Evolutionary conservation across 257 asterid genomes (phyloP).

Genomic region (Nicotiana tomentosiformis): DNA sequence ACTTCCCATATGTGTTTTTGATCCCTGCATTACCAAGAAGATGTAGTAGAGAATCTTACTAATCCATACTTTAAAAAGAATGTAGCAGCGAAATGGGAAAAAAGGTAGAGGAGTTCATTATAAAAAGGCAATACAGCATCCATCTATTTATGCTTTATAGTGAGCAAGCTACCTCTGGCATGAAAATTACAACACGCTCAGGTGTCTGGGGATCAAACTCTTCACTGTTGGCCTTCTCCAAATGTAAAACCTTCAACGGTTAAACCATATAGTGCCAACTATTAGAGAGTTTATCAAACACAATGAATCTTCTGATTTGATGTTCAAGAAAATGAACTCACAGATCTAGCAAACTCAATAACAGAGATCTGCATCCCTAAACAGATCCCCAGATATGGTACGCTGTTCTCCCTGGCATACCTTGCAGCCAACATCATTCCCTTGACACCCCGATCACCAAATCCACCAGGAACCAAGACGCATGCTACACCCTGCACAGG

Average conservation of each 20-base stretch:
- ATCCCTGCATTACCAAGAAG: constrained; percentile 39
- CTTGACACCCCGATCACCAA: constrained; percentile 94
- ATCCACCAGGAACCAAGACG: constrained; percentile 97
- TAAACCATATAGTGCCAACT: not conserved
- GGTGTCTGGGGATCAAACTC: constrained; percentile 74
- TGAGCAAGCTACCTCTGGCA: constrained; percentile 79
- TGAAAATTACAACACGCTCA: constrained; percentile 77
- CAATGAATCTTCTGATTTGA: not conserved
- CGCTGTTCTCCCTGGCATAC: constrained; percentile 78
- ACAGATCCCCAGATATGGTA: constrained; percentile 95
- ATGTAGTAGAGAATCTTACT: too few species aligned
- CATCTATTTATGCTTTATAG: too few species aligned
- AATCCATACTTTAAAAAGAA: too few species aligned
- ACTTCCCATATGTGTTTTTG: constrained; percentile 95
- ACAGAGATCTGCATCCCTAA: constrained; percentile 98
- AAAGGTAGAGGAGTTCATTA: too few species aligned
- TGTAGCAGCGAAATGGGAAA: too few species aligned
- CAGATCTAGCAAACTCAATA: constrained; percentile 85
- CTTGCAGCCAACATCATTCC: constrained; percentile 99
- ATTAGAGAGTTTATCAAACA: not conserved
- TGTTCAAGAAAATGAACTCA: constrained; percentile 31
- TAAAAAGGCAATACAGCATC: too few species aligned
- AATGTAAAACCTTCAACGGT: constrained; percentile 50
- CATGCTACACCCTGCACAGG: constrained; percentile 69
- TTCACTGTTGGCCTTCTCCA: constrained; percentile 73